Evolutionary conservation across 352 stramenopile species (phyloP).

Genomic region (Phytopythium aichiense): DNA sequence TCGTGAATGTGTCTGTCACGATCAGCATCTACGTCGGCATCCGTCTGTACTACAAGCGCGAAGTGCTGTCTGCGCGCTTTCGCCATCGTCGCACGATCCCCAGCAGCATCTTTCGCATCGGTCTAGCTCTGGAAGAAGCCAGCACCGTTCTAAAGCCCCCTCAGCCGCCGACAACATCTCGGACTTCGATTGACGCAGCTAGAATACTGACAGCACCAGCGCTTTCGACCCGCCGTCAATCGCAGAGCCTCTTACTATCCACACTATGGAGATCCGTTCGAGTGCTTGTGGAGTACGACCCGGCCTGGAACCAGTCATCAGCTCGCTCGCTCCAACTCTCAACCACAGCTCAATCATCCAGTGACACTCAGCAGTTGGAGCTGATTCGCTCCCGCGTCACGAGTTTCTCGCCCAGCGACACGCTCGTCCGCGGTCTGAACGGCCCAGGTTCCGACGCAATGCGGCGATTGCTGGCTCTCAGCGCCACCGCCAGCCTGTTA

Average conservation of each 20-base stretch:
- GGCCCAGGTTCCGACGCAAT: not conserved
- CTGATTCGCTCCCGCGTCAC: not conserved
- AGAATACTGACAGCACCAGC: too few species aligned
- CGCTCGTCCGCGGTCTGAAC: not conserved
- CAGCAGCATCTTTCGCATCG: constrained; percentile 3
- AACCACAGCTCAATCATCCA: not conserved
- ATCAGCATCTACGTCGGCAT: constrained; percentile 15
- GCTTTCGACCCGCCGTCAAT: not conserved
- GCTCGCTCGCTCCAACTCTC: not conserved
- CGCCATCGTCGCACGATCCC: not conserved
- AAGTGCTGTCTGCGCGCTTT: not conserved
- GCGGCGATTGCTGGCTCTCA: not conserved
- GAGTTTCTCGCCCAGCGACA: not conserved
- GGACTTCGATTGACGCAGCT: not conserved
- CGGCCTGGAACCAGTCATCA: not conserved
- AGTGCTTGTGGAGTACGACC: not conserved
- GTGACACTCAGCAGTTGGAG: not conserved
- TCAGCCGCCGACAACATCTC: not conserved
- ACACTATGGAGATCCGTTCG: not conserved
- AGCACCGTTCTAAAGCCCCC: not conserved
- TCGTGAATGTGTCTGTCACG: constrained; percentile 19
- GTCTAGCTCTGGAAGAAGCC: not conserved
- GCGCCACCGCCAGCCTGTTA: not conserved
- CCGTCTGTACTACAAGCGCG: constrained; percentile 5
- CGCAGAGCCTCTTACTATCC: not conserved